Base-by-base conservation (phyloP, 176 grass and related monocot genomes). In the Saccharum spontaneum region DNA sequence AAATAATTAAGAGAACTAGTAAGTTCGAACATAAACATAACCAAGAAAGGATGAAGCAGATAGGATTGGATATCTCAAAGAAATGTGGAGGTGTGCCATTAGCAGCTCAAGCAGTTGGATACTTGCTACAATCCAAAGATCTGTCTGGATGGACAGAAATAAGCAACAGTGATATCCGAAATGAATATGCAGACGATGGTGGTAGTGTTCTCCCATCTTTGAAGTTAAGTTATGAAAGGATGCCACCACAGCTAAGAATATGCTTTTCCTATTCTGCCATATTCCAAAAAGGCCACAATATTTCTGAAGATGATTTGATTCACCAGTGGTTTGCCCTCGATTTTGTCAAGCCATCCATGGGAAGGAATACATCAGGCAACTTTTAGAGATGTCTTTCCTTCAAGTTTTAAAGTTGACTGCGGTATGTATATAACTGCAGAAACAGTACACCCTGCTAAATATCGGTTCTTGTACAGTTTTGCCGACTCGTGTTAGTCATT, bases 301-400 rank as follows among this genome's bases (percentile, higher is more conserved):
- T 75, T 5, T 0, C 3, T 52, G 45, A 75, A 10, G 45, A 50
- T 52, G 45, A 75, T 33, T 20, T 75, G 26, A 14, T 52, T 75
- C 45, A 75, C 3, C 72, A 75, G 4, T 75, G 72, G 72, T 2
- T 75, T 10, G 44, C 71, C 8, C 71, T 50, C 0, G 44, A 2
- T 50, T 74, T 74, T 17, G 33, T 74, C 8, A 30, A 74, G 26
- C 43, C 44, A 23, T 50, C 44, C 0, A 46, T 31, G 14, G 71
- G 13, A 73, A 49, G 14, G 24, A 28, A 73, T 73, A 18, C 11
- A 49, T 73, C 13, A 48, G 1, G 0, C 10, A 48, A 73, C 71
- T 73, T 73, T 48, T 73, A 2, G 71, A 23, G 8, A 73, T 73
- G 71, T 73, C 70, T n/a, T 73, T 73, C 70, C 70, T 73, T 26